Evolutionary conservation across 2,329 filamentous ascomycete genomes (phyloP), one percentile per base, ranked within the genome.

Genomic region (Annulohypoxylon truncatum): DNA sequence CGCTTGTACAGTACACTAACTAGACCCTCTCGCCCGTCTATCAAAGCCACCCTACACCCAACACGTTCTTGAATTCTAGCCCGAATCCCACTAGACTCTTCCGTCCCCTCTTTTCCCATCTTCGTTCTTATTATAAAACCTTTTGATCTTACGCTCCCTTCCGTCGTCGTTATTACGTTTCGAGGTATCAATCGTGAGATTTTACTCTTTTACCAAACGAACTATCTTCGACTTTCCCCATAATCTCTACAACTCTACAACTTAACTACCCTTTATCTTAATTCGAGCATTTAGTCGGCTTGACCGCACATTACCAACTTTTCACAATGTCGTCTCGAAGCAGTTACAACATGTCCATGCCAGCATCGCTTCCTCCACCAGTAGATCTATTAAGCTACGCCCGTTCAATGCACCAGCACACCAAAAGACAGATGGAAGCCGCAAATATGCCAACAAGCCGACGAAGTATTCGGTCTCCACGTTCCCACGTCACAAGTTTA

Each of bases 341-440:
- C 22, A 60, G 58, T 9, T 76, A 72, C 51, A 70, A 70, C 22
- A 71, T 74, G 18, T 38, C 72, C 54, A 73, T 76, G 71, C 73
- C 76, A 4, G 12, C 70, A 20, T 68, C 69, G 18, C 69, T 73
- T 18, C 67, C 75, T 13, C 73, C 75, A 4, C 76, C 77, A 13
- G 48, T 71, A 61, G 77, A 77, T 48, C 71, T 80, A 44, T 70
- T 74, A 6, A 76, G 77, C 2, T 91, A 91, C 71, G 80, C 87
- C 12, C 83, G 83, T 64, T 85, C 82, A 61, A 90, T 91, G 85
- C 86, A 88, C 74, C 82, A 85, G 58, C 87, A 90, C 79, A 90
- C 88, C 66, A 89, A 88, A 81, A 81, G 83, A 60, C 88, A 89
- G 75, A 89, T 91, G 86, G 87, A 90, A 66, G 81, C 81, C 6